These are phyloP conservation scores for Suillus discolor DNA, from an alignment of 768 basidiomycete species.

Conservation along the genomic window DNA sequence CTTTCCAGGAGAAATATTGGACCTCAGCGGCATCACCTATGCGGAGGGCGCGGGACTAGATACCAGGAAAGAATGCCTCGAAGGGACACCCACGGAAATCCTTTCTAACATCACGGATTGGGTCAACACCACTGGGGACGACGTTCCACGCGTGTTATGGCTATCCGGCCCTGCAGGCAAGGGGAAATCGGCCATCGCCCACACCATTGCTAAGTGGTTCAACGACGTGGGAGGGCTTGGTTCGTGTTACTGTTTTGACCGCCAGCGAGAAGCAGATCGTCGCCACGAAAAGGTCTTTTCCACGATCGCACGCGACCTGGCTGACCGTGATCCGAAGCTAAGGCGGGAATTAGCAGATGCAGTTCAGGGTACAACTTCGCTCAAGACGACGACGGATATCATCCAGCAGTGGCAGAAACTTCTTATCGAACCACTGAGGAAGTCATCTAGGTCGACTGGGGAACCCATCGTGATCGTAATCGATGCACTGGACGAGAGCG, in stretches of 20 bases:
- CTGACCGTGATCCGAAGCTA: conserved; percentile 15
- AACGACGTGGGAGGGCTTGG: conserved; percentile 13
- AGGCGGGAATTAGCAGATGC: background rate
- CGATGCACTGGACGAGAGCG: conserved; percentile 26
- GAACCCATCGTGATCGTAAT: conserved; percentile 30
- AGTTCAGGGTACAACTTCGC: background rate
- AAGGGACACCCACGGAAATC: conserved; percentile 1
- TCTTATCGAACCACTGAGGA: conserved; percentile 18
- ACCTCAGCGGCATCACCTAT: conserved; percentile 3
- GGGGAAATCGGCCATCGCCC: conserved; percentile 16
- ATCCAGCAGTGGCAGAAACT: conserved; percentile 18
- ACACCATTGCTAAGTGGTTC: conserved; percentile 13
- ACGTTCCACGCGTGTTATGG: background rate
- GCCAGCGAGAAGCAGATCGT: conserved; percentile 1
- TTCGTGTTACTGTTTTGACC: conserved; percentile 27
- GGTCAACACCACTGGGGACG: background rate
- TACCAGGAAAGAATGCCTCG: conserved; percentile 2
- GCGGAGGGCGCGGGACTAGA: conserved; percentile 9
- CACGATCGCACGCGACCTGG: conserved; percentile 11
- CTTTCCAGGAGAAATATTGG: background rate
- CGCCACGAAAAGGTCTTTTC: conserved; percentile 1
- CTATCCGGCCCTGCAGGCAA: conserved; percentile 16
- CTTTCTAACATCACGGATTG: background rate
- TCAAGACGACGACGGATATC: background rate
- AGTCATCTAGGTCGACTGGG: conserved; percentile 5